A percentile compares a stretch with the other conserved stretches of the same genome.
Evolutionary conservation across 345 rosid genomes (phyloP).

Genomic region (Ricinus communis): DNA sequence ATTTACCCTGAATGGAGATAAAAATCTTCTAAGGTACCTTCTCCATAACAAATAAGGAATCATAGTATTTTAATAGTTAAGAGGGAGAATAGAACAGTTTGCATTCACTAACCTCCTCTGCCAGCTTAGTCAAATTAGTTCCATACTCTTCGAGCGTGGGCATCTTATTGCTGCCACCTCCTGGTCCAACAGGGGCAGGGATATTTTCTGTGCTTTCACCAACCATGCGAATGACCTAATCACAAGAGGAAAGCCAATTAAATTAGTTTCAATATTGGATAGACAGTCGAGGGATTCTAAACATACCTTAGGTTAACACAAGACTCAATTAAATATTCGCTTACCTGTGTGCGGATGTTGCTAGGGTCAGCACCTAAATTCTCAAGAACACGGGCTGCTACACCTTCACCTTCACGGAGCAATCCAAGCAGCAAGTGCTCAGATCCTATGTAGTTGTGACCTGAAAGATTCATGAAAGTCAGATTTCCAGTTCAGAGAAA

Average conservation of each 20-base stretch:
- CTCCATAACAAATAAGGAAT: neutral
- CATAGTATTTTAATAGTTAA: neutral
- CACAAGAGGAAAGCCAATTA: slow-evolving; percentile 15
- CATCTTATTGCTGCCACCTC: slow-evolving; percentile 78
- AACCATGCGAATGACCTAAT: slow-evolving; percentile 95
- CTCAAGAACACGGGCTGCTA: slow-evolving; percentile 97
- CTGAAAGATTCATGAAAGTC: slow-evolving; percentile 36
- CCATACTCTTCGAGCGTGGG: slow-evolving; percentile 99
- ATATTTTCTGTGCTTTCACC: slow-evolving; percentile 89
- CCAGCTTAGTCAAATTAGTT: slow-evolving; percentile 91
- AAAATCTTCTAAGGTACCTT: neutral
- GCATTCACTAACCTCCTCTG: slow-evolving; percentile 70
- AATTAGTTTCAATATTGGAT: neutral
- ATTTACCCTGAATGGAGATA: slow-evolving; percentile 63
- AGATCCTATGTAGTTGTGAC: slow-evolving; percentile 97
- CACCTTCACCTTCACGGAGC: slow-evolving; percentile 99
- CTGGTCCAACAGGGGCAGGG: slow-evolving; percentile 78
- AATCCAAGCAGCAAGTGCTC: slow-evolving; percentile 97
- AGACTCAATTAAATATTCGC: slow-evolving; percentile 7
- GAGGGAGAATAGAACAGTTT: slow-evolving; percentile 5
- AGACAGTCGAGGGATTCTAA: neutral
- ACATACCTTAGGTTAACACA: slow-evolving; percentile 2
- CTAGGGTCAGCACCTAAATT: slow-evolving; percentile 88
- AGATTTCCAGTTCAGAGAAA: neutral
- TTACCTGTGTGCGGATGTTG: slow-evolving; percentile 93